Conservation (phyloP, 2,329 filamentous ascomycete species). For the Monascus ruber region DNA sequence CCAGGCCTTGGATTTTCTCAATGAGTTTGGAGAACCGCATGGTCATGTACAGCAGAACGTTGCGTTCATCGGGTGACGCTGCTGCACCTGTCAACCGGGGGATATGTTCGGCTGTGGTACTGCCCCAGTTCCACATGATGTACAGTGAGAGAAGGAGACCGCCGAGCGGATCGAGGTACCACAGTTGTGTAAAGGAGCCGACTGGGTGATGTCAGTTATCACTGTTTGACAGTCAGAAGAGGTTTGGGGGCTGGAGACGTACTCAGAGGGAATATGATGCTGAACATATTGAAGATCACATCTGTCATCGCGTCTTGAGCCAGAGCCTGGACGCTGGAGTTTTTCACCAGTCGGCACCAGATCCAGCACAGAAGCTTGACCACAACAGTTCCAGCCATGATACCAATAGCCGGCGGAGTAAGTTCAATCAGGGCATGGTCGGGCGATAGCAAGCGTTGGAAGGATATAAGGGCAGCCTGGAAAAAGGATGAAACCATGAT, state of each 20-base stretch:
- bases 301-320: slow-evolving; percentile 60
- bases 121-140: slow-evolving; percentile 50
- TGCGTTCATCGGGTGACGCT: slow-evolving; percentile 52
- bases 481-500: slow-evolving; percentile 57
- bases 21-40: slow-evolving; percentile 90
- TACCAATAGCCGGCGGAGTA: slow-evolving; percentile 58
- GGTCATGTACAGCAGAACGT: slow-evolving; percentile 76
- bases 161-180: slow-evolving; percentile 52
- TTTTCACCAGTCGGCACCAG: slow-evolving; percentile 77
- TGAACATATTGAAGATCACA: slow-evolving; percentile 83
- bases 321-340: slow-evolving; percentile 74
- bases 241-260: slow-evolving; percentile 1
- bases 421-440: slow-evolving; percentile 60
- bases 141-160: slow-evolving; percentile 50
- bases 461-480: slow-evolving; percentile 50
- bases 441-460: slow-evolving; percentile 46
- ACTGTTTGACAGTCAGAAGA: not conserved
- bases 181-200: slow-evolving; percentile 30
- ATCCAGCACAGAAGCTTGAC: slow-evolving; percentile 77
- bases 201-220: slow-evolving; percentile 9
- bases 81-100: slow-evolving; percentile 51
- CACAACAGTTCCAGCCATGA: slow-evolving; percentile 71
- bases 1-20: slow-evolving; percentile 50
- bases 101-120: slow-evolving; percentile 51
- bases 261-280: slow-evolving; percentile 70